A percentile compares a stretch with the other conserved stretches of the same genome.
Conservation (phyloP, 2,329 filamentous ascomycete species). For the Paramyrothecium roridum region DNA sequence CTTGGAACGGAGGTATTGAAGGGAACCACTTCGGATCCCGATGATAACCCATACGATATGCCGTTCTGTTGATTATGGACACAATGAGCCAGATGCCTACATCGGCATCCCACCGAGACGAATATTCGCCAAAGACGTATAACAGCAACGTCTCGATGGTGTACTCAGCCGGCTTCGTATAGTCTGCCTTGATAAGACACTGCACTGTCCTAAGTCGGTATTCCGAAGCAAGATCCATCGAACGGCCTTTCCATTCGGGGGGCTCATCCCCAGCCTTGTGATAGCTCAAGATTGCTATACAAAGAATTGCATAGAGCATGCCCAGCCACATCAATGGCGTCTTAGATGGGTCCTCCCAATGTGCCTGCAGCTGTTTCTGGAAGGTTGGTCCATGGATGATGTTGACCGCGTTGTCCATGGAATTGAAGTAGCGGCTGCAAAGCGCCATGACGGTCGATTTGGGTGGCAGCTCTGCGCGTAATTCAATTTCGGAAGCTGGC, state of each 20-base stretch:
- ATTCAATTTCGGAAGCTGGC: constrained; percentile 69
- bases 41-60: constrained; percentile 73
- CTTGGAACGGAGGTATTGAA: constrained; percentile 69
- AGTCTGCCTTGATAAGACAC: constrained; percentile 72
- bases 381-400: constrained; percentile 85
- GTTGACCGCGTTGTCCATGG: constrained; percentile 65
- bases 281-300: constrained; percentile 75
- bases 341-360: constrained; percentile 71
- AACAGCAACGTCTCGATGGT: constrained; percentile 77
- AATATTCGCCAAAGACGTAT: constrained; percentile 74
- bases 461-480: constrained; percentile 75
- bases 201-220: constrained; percentile 74
- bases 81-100: constrained; percentile 60
- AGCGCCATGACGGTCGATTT: constrained; percentile 82
- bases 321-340: constrained; percentile 77
- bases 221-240: constrained; percentile 56
- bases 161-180: constrained; percentile 70
- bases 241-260: constrained; percentile 69
- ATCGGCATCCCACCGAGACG: constrained; percentile 70
- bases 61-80: constrained; percentile 53
- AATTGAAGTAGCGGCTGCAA: constrained; percentile 88
- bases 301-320: constrained; percentile 72
- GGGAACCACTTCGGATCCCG: constrained; percentile 74
- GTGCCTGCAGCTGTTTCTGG: constrained; percentile 62
- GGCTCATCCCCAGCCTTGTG: constrained; percentile 78